Base-by-base conservation (phyloP, 2,329 filamentous ascomycete genomes). In the Alternaria conjuncta region DNA sequence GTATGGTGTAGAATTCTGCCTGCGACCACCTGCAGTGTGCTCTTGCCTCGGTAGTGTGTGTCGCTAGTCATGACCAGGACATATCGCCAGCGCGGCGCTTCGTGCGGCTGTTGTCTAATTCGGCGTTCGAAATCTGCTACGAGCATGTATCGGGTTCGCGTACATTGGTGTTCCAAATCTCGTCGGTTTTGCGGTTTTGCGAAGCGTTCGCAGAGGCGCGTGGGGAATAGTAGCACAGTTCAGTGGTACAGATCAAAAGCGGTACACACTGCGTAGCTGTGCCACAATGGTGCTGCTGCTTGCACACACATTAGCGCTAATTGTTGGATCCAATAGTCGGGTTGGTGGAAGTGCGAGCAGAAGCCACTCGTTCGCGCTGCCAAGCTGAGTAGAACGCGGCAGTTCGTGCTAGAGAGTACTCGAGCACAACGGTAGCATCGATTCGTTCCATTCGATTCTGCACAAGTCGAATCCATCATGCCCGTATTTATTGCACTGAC, bases 261-360 rank as follows among this genome's bases (percentile, higher is more conserved):
- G 41, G 11, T 8, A 54, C 41, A 23, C 32, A 51, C 30, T 51
- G 46, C 41, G 55, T 54, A 45, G 47, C 36, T 47, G 36, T 47
- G 55, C 46, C 55, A 58, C 46, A 49, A 41, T n/a, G 36, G 9
- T 53, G 60, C 60, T 36, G n/a, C 18, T 18, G 46, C 47, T 28
- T 47, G 41, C 26, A 32, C 60, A 54, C 32, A 58, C 41, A 36
- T 51, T 58, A 61, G 60, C 55, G 55, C 46, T 58, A 61, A 36
- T 30, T 41, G 32, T 25, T 20, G 21, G 53, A 51, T 41, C 21
- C 28, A 25, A 25, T 15, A 21, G 26, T 21, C 23, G 36, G 49
- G 15, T 49, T 47, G 41, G 43, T 54, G 23, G 49, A 43, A 25
- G 25, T 21, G 26, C 8, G 45, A 7, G 23, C 15, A 56, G 13